These are phyloP conservation scores for Alloascoidea africana DNA, from an alignment of 805 yeast genomes.

Conservation along the genomic window DNA sequence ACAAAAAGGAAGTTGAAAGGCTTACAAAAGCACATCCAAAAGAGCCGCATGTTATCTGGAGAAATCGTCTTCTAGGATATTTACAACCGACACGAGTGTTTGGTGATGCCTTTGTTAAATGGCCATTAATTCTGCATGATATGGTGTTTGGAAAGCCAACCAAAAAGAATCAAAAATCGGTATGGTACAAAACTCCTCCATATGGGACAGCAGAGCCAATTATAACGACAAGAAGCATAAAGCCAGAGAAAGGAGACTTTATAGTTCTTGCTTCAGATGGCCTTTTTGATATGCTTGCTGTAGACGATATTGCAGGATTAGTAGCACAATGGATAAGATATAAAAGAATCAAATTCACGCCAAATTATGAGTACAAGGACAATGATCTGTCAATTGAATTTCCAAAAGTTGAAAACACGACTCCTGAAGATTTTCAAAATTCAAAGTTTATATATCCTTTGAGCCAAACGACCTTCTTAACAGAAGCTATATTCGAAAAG, in stretches of 20 bases:
- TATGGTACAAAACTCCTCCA: constrained; percentile 62
- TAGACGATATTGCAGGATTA: constrained; percentile 69
- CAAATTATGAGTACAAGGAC: not conserved
- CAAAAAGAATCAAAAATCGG: constrained; percentile 37
- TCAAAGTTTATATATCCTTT: not conserved
- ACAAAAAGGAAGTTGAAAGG: constrained; percentile 60
- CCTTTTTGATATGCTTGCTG: constrained; percentile 59
- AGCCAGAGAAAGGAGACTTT: constrained; percentile 47
- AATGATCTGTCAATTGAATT: not conserved
- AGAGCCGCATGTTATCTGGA: constrained; percentile 48
- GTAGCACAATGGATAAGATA: constrained; percentile 75
- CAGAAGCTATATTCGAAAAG: constrained; percentile 54
- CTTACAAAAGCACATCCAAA: constrained; percentile 63
- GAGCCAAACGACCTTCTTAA: not conserved
- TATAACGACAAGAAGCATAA: constrained; percentile 53
- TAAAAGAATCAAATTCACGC: constrained; percentile 24
- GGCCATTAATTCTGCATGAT: constrained; percentile 51
- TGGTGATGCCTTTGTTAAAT: constrained; percentile 74
- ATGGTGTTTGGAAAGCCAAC: constrained; percentile 43
- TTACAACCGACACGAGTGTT: constrained; percentile 77
- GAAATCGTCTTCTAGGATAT: constrained; percentile 68
- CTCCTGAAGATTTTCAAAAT: not conserved
- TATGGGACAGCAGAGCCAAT: constrained; percentile 83
- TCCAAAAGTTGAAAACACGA: not conserved
- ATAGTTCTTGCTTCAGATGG: constrained; percentile 77